Percentiles rank a stretch among this genome's conserved stretches.
Conservation (phyloP, 768 basidiomycete genomes). For the Coprinopsis cinerea region DNA sequence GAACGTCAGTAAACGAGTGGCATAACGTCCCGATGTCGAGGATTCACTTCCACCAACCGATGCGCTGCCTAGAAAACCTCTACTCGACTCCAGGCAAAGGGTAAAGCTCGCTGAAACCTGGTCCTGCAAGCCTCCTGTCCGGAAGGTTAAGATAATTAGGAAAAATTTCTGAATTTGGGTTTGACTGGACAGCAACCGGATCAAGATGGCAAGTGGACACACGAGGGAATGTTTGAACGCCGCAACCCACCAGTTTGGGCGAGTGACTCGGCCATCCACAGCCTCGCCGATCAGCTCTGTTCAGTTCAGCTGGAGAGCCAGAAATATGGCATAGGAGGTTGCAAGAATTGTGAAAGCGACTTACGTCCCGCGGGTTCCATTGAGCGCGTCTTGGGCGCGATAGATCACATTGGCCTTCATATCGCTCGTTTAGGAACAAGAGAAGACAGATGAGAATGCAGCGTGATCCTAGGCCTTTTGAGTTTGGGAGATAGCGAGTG, state of each 20-base stretch:
- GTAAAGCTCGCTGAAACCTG: no score
- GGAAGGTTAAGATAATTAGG: constrained; percentile 1
- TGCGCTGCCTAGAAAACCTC: no score
- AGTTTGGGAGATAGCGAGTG: neutral
- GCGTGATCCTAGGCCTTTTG: neutral
- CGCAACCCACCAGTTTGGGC: neutral
- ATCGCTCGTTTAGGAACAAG: neutral
- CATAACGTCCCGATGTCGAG: no score
- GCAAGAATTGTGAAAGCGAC: no score
- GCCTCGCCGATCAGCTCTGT: no score
- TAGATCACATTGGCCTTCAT: neutral
- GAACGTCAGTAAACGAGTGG: no score
- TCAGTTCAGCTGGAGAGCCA: no score
- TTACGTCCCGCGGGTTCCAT: neutral
- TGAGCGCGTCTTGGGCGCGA: neutral
- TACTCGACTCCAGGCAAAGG: no score
- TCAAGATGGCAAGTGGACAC: neutral
- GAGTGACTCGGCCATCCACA: neutral
- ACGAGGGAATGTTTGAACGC: neutral
- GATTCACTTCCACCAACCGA: no score
- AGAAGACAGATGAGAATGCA: neutral
- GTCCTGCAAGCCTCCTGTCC: neutral
- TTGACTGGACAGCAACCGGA: constrained; percentile 2
- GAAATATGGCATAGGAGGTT: neutral
- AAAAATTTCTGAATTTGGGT: constrained; percentile 4